A percentile compares a stretch with the other conserved stretches of the same genome.
Evolutionary conservation across 2,329 filamentous ascomycete genomes (phyloP).

Genomic region (Diaporthe citrichinensis): DNA sequence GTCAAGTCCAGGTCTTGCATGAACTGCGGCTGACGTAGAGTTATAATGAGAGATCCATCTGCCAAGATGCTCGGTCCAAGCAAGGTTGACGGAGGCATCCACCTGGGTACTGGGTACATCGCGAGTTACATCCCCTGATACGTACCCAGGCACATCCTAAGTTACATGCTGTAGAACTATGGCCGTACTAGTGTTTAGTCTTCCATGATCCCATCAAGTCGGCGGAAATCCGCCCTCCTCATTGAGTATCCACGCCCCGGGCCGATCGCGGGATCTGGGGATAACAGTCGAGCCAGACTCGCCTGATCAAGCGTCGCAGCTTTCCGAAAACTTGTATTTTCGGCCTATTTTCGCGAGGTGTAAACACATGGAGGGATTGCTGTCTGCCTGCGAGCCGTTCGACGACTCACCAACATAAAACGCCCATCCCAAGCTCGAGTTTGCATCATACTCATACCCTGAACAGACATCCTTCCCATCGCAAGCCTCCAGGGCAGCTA

Average conservation of each 20-base stretch:
- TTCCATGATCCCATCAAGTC: neutral
- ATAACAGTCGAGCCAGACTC: neutral
- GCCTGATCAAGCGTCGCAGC: conserved; percentile 7
- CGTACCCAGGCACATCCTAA: neutral
- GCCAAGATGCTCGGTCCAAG: neutral
- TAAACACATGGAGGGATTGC: neutral
- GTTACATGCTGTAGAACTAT: neutral
- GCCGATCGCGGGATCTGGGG: neutral
- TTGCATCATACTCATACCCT: neutral
- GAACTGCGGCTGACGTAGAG: neutral
- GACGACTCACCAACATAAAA: neutral
- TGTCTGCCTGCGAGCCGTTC: neutral
- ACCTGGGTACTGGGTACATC: neutral
- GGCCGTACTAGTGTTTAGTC: neutral
- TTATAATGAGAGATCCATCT: neutral
- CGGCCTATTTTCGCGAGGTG: neutral
- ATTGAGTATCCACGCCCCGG: neutral
- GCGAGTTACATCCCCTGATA: neutral
- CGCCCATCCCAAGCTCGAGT: neutral
- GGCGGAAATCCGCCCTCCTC: neutral
- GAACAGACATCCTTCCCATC: neutral
- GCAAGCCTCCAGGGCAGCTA: neutral
- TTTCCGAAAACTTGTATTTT: neutral
- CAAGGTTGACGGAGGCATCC: neutral
- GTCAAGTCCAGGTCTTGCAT: neutral